Percentiles rank a stretch among this genome's conserved stretches.
Conservation (phyloP, 805 yeast genomes). For the Yamadazyma sp. region DNA sequence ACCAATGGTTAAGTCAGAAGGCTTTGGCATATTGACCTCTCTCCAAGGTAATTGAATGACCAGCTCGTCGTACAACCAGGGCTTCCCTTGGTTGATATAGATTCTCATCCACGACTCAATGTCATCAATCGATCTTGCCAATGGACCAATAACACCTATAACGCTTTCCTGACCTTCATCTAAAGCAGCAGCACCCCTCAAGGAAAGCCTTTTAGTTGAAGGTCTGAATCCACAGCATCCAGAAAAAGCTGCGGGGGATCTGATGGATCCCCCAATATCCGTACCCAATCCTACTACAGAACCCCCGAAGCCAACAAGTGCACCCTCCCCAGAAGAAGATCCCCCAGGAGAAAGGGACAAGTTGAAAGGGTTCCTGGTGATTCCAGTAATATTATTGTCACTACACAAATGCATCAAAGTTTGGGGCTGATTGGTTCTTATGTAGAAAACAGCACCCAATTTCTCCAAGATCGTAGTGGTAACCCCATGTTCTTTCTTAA, state of each 20-base stretch:
- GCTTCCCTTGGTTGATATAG: slow-evolving; percentile 61
- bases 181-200: slow-evolving; percentile 49
- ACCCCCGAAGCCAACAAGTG: slow-evolving; percentile 43
- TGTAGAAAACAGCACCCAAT: slow-evolving; percentile 44
- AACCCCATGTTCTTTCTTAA: slow-evolving; percentile 29
- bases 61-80: slow-evolving; percentile 56
- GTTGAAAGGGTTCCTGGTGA: slow-evolving; percentile 40
- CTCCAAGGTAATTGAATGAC: slow-evolving; percentile 55
- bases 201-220: slow-evolving; percentile 34
- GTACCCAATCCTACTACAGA: slow-evolving; percentile 41
- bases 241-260: slow-evolving; percentile 44
- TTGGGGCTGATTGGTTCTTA: slow-evolving; percentile 47
- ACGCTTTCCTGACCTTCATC: slow-evolving; percentile 68
- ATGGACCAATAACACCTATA: slow-evolving; percentile 66
- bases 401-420: slow-evolving; percentile 46
- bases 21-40: slow-evolving; percentile 37
- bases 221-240: slow-evolving; percentile 45
- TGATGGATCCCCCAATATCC: slow-evolving; percentile 46
- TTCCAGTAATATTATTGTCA: slow-evolving; percentile 39
- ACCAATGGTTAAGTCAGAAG: slow-evolving; percentile 54
- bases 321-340: slow-evolving; percentile 46
- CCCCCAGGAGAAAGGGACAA: slow-evolving; percentile 42
- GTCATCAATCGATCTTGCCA: slow-evolving; percentile 64
- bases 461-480: slow-evolving; percentile 35
- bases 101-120: slow-evolving; percentile 65